phyloP scores from a whole-genome alignment of 1,139 yeast genomes.

The Scheffersomyces titani region DNA sequence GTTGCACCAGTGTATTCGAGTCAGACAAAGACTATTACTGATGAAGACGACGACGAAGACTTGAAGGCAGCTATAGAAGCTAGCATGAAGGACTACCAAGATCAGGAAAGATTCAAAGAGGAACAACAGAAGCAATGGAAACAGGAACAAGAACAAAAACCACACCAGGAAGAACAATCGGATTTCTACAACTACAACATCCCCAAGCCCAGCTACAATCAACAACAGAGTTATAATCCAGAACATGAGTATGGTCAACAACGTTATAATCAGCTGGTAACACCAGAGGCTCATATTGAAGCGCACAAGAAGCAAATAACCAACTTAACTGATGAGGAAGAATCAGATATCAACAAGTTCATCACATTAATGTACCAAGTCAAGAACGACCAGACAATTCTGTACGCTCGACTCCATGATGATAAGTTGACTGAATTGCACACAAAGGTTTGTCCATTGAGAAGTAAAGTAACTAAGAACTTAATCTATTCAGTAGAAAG shows the following conservation, averaged over 20 bases:
- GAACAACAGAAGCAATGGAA: constrained; percentile 10
- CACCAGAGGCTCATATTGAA: constrained; percentile 8
- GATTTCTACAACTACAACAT: constrained; percentile 32
- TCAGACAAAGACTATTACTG: constrained; percentile 12
- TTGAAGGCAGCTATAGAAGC: constrained; percentile 96
- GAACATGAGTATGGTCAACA: constrained; percentile 5
- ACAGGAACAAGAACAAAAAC: constrained; percentile 14
- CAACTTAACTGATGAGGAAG: constrained; percentile 59
- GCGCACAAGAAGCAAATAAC: constrained; percentile 14
- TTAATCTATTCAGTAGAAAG: constrained; percentile 63
- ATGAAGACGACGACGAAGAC: constrained; percentile 81
- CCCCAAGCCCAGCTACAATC: constrained; percentile 1
- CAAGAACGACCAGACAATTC: constrained; percentile 52
- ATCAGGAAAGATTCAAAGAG: constrained; percentile 25
- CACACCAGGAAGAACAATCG: constrained; percentile 19
- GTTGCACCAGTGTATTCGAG: neutral
- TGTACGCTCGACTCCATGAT: constrained; percentile 44
- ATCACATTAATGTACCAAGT: constrained; percentile 61
- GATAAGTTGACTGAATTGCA: constrained; percentile 63
- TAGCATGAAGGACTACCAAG: constrained; percentile 72
- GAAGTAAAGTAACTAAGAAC: constrained; percentile 74
- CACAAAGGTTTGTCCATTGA: constrained; percentile 60
- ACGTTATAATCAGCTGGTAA: constrained; percentile 10
- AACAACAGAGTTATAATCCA: constrained; percentile 5
- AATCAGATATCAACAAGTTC: constrained; percentile 68